A percentile compares a stretch with the other conserved stretches of the same genome.
phyloP scores from a whole-genome alignment of 306 rosid genomes.

The Cicer bijugum region DNA sequence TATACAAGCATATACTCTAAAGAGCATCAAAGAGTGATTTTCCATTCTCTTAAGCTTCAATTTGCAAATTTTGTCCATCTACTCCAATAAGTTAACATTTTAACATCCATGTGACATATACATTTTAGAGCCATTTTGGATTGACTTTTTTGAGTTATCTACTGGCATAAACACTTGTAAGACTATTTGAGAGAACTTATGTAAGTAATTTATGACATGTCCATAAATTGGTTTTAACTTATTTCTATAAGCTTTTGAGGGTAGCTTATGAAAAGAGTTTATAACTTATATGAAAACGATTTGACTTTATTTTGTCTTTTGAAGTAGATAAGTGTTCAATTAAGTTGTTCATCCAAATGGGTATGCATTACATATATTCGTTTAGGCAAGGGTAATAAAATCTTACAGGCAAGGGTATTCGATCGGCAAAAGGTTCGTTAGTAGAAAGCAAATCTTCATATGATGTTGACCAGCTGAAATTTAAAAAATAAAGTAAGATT shows the following conservation, averaged over 20 bases:
- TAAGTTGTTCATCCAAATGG: too few species aligned
- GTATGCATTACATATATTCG: slow-evolving; percentile 43
- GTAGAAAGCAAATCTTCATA: slow-evolving; percentile 83
- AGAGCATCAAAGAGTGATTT: not conserved
- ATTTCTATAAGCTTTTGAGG: too few species aligned
- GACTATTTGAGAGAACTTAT: too few species aligned
- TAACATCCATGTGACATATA: slow-evolving; percentile 18
- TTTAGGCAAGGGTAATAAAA: slow-evolving; percentile 67
- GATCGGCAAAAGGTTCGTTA: slow-evolving; percentile 75
- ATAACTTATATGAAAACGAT: too few species aligned
- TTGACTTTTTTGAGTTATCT: too few species aligned
- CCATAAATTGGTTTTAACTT: too few species aligned
- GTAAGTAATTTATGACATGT: too few species aligned
- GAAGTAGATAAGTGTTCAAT: too few species aligned
- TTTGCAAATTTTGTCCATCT: not conserved
- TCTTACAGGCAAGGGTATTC: slow-evolving; percentile 85
- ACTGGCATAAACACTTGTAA: too few species aligned
- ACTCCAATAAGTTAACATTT: not conserved
- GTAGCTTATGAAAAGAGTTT: too few species aligned
- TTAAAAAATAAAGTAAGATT: slow-evolving; percentile 29
- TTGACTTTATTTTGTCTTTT: too few species aligned
- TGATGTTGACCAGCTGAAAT: slow-evolving; percentile 93
- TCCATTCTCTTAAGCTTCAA: slow-evolving; percentile 29
- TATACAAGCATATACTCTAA: not conserved
- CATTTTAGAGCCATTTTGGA: not conserved